These are phyloP conservation scores for Boletus vinaceobasis DNA, from an alignment of 768 basidiomycete species.

Conservation along the genomic window DNA sequence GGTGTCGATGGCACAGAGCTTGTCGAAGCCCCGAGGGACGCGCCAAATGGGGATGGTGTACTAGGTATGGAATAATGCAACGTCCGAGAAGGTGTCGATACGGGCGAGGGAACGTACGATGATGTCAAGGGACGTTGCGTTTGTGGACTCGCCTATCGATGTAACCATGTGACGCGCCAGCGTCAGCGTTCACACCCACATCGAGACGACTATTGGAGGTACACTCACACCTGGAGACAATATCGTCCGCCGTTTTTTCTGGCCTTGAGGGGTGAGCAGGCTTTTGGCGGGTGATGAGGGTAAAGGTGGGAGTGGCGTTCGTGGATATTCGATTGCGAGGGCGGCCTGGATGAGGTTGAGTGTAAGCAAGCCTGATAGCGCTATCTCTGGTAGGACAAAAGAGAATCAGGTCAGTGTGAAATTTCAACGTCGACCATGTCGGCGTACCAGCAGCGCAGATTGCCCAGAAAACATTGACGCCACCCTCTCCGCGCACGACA, in stretches of 20 bases:
- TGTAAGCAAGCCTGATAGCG: conserved; percentile 26
- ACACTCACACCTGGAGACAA: conserved; percentile 22
- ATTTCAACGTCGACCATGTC: background rate
- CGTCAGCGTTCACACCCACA: background rate
- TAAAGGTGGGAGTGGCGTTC: conserved; percentile 27
- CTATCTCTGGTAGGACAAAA: conserved; percentile 25
- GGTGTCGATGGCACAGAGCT: conserved; percentile 33
- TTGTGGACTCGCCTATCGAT: conserved; percentile 25
- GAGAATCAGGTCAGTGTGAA: background rate
- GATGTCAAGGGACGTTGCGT: conserved; percentile 28
- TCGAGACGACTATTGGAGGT: background rate
- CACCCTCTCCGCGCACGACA: conserved; percentile 24
- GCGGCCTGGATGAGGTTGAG: conserved; percentile 37
- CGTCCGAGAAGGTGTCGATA: conserved; percentile 33
- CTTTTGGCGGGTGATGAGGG: conserved; percentile 23
- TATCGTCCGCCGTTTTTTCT: conserved; percentile 28
- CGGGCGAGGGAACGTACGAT: conserved; percentile 29
- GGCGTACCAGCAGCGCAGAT: conserved; percentile 32
- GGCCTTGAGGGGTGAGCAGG: conserved; percentile 20
- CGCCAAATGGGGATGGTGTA: conserved; percentile 37
- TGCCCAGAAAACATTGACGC: conserved; percentile 14
- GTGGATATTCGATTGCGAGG: conserved; percentile 36
- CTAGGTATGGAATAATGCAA: conserved; percentile 34
- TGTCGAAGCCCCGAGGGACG: conserved; percentile 32
- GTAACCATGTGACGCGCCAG: background rate